These are phyloP conservation scores for Aspergillus quadrilineatus DNA, from an alignment of 2,329 filamentous ascomycete species.

Conservation along the genomic window DNA sequence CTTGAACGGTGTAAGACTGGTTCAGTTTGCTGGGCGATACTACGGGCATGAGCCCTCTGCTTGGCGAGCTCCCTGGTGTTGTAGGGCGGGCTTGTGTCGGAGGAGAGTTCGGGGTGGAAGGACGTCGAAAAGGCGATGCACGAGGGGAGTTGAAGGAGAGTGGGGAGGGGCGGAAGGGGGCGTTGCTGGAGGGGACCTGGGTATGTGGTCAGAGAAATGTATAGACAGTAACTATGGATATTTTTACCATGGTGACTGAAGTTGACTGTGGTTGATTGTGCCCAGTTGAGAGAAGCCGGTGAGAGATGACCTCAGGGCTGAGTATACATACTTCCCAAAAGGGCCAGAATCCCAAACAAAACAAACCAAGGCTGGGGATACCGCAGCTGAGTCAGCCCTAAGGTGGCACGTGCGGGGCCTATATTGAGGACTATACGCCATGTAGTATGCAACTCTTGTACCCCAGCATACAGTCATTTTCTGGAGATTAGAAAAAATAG, in stretches of 20 bases:
- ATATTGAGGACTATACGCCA: background rate
- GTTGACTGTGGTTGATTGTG: background rate
- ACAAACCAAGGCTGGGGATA: conserved; percentile 22
- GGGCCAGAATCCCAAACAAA: conserved; percentile 17
- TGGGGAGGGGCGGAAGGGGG: conserved; percentile 69
- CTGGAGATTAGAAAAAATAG: background rate
- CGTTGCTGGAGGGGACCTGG: conserved; percentile 47
- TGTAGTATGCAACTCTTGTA: background rate
- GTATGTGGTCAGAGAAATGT: background rate
- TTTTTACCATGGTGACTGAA: conserved; percentile 22
- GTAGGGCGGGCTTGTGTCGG: conserved; percentile 54
- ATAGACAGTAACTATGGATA: background rate
- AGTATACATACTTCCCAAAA: conserved; percentile 15
- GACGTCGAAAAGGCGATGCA: conserved; percentile 67
- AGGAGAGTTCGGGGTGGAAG: conserved; percentile 62
- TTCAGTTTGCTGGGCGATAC: conserved; percentile 50
- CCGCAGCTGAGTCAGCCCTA: conserved; percentile 23
- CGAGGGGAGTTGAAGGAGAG: conserved; percentile 70
- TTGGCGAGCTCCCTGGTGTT: conserved; percentile 49
- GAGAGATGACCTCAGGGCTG: background rate
- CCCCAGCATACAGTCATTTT: background rate
- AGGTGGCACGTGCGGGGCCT: conserved; percentile 18
- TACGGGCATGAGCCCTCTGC: conserved; percentile 43
- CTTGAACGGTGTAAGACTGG: conserved; percentile 46
- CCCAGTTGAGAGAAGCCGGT: background rate